phyloP scores from a whole-genome alignment of 1,284 basidiomycete genomes.

The Trichosporon sp. region DNA sequence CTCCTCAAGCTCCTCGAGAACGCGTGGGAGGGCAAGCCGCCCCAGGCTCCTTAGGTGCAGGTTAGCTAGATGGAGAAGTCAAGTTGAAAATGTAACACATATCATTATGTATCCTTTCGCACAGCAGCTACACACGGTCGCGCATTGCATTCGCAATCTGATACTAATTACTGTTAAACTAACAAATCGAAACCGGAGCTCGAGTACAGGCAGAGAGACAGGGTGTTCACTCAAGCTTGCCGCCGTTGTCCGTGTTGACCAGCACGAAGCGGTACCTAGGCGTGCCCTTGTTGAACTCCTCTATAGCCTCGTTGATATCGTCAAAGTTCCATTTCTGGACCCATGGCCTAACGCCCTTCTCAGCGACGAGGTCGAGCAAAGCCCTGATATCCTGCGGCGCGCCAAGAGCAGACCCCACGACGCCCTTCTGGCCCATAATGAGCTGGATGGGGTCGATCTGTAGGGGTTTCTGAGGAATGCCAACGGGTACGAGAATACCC shows the following conservation, averaged over 20 bases:
- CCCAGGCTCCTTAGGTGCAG: background rate
- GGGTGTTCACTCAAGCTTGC: constrained; percentile 20
- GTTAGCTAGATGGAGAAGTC: background rate
- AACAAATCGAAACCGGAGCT: too few relatives aligned
- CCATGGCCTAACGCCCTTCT: constrained; percentile 29
- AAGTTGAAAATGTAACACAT: background rate
- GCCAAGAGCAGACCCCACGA: constrained; percentile 36
- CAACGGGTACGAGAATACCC: constrained; percentile 44
- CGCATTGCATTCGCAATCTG: too few relatives aligned
- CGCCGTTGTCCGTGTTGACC: constrained; percentile 33
- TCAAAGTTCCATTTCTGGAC: constrained; percentile 37
- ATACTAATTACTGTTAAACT: too few relatives aligned
- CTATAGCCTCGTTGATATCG: constrained; percentile 48
- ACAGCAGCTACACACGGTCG: too few relatives aligned
- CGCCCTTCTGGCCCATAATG: constrained; percentile 35
- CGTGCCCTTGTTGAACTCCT: constrained; percentile 45
- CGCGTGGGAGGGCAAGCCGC: constrained; percentile 22
- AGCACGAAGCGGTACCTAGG: constrained; percentile 49
- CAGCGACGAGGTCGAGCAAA: constrained; percentile 39
- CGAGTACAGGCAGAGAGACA: too few relatives aligned
- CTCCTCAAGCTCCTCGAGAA: constrained; percentile 35
- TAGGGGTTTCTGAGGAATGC: constrained; percentile 31
- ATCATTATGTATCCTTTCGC: background rate
- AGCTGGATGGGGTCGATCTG: constrained; percentile 28
- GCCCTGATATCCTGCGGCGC: constrained; percentile 48